phyloP scores from a whole-genome alignment of 1,139 yeast genomes.

The Candida glucosophila region DNA sequence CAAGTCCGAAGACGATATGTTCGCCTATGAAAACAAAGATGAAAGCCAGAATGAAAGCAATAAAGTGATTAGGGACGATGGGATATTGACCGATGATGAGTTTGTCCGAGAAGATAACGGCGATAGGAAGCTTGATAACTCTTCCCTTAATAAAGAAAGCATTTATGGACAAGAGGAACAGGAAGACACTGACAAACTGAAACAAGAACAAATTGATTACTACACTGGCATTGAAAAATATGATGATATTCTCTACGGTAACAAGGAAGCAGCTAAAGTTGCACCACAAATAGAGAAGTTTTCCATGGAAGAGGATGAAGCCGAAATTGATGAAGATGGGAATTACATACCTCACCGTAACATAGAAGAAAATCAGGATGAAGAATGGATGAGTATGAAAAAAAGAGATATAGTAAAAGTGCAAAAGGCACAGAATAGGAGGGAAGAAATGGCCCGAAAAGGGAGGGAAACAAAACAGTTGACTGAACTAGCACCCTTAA shows the following conservation, averaged over 20 bases:
- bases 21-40: conserved; percentile 22
- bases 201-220: conserved; percentile 7
- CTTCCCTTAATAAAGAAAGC: conserved; percentile 1
- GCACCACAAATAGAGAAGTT: conserved; percentile 48
- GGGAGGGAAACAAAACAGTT: conserved; percentile 2
- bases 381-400: conserved; percentile 39
- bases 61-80: conserved; percentile 8
- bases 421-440: conserved; percentile 25
- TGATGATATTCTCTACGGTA: conserved; percentile 4
- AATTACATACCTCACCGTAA: conserved; percentile 40
- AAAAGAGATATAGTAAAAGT: conserved; percentile 43
- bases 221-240: conserved; percentile 10
- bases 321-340: conserved; percentile 55
- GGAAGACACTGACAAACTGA: conserved; percentile 4
- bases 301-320: conserved; percentile 52
- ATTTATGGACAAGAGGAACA: conserved; percentile 2
- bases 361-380: conserved; percentile 28
- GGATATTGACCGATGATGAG: conserved; percentile 5
- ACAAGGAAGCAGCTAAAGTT: conserved; percentile 3
- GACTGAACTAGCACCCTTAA: conserved; percentile 6
- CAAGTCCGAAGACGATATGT: conserved; percentile 32
- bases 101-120: too few species aligned
- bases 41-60: conserved; percentile 8
- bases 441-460: conserved; percentile 8
- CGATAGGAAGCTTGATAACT: too few species aligned